Evolutionary conservation across 805 yeast species (phyloP), one percentile per base, ranked within the genome.

Genomic region (Candida arabinofermentans): DNA sequence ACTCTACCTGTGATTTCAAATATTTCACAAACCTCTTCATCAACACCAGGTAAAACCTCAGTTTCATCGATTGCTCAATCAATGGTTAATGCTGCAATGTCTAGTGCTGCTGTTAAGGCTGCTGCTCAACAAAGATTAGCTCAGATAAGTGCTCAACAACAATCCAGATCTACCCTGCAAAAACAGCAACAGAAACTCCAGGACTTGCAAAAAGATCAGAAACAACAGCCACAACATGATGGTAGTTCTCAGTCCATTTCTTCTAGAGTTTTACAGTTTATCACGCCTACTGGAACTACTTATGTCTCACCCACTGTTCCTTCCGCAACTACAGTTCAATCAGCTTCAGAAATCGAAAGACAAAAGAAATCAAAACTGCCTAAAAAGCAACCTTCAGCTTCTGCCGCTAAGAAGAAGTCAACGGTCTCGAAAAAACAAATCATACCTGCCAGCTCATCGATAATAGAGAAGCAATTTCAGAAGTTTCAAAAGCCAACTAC

Each of bases 61-160:
- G 41, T 36, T 3, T 37, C 48, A 9, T 39, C 46, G 2, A 24
- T 44, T 12, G 48, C 50, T 13, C 43, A 41, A 13, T 37, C 51
- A 2, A 36, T 44, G 40, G 51, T 49, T 24, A 57, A 55, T 41
- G 49, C 62, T 18, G 54, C 48, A 4, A 53, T 48, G 46, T 42
- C 56, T 16, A 46, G 42, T 36, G 53, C 51, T 31, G 54, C 55
- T 12, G 50, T 48, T 7, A 50, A 41, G 34, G 49, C 50, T 19
- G 52, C 57, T 13, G 55, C 57, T 7, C 55, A 49, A 34, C 57
- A 56, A 34, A 44, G 53, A 29, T 38, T 51, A 19, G 50, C 58
- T 6, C 55, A 52, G 34, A 36, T 53, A 19, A 57, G 59, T 30
- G 52, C 56, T 7, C 46, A 49, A 29, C 52, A 53, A 30, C 49